These are phyloP conservation scores for Crithidia thermophila DNA, from an alignment of 208 protist species.

Conservation along the genomic window DNA sequence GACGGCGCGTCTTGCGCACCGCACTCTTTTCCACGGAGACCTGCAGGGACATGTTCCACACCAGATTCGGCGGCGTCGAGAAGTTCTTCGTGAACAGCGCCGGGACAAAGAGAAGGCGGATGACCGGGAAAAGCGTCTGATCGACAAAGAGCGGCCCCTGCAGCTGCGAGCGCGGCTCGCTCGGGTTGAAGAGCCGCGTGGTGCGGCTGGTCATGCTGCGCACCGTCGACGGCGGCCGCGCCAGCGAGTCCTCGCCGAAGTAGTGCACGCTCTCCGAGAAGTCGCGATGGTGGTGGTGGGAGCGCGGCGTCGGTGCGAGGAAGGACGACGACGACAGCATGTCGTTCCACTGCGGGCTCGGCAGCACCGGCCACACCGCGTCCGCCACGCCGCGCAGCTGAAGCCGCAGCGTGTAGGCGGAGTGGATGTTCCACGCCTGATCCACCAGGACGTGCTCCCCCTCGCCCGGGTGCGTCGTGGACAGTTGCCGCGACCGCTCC, in stretches of 20 bases:
- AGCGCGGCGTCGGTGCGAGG: conserved; percentile 4
- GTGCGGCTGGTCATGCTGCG: conserved; percentile 4
- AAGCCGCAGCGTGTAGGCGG: conserved; percentile 11
- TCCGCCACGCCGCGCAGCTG: conserved; percentile 2
- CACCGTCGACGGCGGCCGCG: conserved; percentile 6
- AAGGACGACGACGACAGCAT: not conserved
- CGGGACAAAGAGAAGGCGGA: conserved; percentile 28
- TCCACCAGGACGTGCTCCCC: conserved; percentile 18
- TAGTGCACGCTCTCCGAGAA: not conserved
- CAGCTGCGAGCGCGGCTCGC: conserved; percentile 23
- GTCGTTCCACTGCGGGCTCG: conserved; percentile 10
- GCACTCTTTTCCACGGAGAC: conserved; percentile 16
- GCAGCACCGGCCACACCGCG: conserved; percentile 11
- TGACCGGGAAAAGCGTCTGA: conserved; percentile 21
- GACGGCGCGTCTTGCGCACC: not conserved
- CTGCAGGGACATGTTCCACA: conserved; percentile 30
- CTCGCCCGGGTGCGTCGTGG: not conserved
- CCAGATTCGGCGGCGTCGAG: not conserved
- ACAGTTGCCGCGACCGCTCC: not conserved
- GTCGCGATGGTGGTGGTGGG: not conserved
- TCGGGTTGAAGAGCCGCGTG: conserved; percentile 11
- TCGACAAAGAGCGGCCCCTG: conserved; percentile 21
- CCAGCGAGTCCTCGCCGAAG: conserved; percentile 3
- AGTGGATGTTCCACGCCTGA: conserved; percentile 19
- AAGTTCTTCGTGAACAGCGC: conserved; percentile 24